Conservation (phyloP, 345 rosid genomes). For the Aethionema arabicum region DNA sequence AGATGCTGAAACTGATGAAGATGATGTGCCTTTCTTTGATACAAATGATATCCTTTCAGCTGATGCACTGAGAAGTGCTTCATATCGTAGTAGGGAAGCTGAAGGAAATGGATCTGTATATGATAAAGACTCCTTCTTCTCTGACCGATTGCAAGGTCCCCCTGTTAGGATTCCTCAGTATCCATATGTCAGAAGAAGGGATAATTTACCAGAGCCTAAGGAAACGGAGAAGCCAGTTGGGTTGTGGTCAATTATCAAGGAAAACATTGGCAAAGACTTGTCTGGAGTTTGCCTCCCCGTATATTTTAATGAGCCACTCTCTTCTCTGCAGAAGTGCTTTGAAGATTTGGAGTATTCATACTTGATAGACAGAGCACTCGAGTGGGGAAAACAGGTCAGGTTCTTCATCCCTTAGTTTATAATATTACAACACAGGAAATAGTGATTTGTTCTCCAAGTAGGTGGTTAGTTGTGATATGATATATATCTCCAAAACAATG, state of each 20-base stretch:
- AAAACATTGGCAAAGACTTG: slow-evolving; percentile 95
- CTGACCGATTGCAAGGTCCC: slow-evolving; percentile 53
- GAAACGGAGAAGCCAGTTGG: slow-evolving; percentile 98
- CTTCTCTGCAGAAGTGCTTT: slow-evolving; percentile 96
- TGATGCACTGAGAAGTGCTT: slow-evolving; percentile 88
- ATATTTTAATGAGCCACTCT: slow-evolving; percentile 93
- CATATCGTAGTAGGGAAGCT: slow-evolving; percentile 75
- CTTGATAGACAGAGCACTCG: slow-evolving; percentile 86
- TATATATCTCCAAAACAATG: slow-evolving; percentile 3
- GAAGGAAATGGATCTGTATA: slow-evolving; percentile 53
- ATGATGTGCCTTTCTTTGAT: slow-evolving; percentile 72
- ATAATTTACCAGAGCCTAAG: slow-evolving; percentile 90
- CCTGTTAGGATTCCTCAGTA: slow-evolving; percentile 60
- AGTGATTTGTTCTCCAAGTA: slow-evolving; percentile 29
- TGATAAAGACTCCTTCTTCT: slow-evolving; percentile 59
- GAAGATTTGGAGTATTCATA: slow-evolving; percentile 97
- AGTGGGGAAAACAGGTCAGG: slow-evolving; percentile 98
- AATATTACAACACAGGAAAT: slow-evolving; percentile 37
- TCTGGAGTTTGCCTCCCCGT: slow-evolving; percentile 99
- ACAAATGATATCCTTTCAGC: slow-evolving; percentile 85
- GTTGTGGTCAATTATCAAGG: slow-evolving; percentile 97
- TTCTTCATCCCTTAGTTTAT: slow-evolving; percentile 40
- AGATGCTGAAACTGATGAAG: slow-evolving; percentile 92
- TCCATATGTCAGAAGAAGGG: slow-evolving; percentile 85
- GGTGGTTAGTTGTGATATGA: slow-evolving; percentile 1